Conservation (phyloP, 257 asterid species). For the Prunella vulgaris region DNA sequence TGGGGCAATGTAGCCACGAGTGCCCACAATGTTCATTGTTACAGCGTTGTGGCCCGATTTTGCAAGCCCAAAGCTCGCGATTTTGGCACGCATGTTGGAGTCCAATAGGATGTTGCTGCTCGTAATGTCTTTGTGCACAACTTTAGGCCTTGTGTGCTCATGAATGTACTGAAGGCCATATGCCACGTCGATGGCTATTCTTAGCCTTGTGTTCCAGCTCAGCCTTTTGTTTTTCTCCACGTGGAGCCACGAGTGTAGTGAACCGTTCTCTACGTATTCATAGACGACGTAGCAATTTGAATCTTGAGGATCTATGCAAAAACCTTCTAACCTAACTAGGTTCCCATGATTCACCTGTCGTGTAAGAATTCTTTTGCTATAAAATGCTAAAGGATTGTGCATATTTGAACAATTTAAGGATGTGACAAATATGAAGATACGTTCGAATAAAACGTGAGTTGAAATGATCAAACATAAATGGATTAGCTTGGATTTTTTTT, state of each 20-base stretch:
- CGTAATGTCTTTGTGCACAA: conserved; percentile 85
- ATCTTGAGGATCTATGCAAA: conserved; percentile 64
- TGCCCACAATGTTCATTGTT: conserved; percentile 51
- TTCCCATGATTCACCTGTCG: conserved; percentile 79
- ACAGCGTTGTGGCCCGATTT: neutral
- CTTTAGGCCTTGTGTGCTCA: conserved; percentile 79
- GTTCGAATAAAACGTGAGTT: too few species aligned
- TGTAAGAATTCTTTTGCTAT: neutral
- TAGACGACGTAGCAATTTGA: conserved; percentile 69
- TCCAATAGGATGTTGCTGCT: conserved; percentile 81
- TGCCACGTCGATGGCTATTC: conserved; percentile 71
- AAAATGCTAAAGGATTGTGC: too few species aligned
- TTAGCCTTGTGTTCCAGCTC: conserved; percentile 66
- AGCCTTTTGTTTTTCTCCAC: neutral
- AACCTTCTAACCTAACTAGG: conserved; percentile 79
- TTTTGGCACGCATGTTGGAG: conserved; percentile 75
- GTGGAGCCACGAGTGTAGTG: conserved; percentile 29
- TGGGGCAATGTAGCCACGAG: conserved; percentile 79
- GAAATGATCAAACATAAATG: too few species aligned
- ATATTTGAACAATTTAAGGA: neutral
- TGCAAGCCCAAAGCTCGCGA: conserved; percentile 47
- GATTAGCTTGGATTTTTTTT: too few species aligned
- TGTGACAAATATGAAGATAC: neutral
- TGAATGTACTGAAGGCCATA: conserved; percentile 89
- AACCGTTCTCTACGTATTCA: conserved; percentile 75